phyloP scores from a whole-genome alignment of 140 eudicot species.

The Senecio squalidus region DNA sequence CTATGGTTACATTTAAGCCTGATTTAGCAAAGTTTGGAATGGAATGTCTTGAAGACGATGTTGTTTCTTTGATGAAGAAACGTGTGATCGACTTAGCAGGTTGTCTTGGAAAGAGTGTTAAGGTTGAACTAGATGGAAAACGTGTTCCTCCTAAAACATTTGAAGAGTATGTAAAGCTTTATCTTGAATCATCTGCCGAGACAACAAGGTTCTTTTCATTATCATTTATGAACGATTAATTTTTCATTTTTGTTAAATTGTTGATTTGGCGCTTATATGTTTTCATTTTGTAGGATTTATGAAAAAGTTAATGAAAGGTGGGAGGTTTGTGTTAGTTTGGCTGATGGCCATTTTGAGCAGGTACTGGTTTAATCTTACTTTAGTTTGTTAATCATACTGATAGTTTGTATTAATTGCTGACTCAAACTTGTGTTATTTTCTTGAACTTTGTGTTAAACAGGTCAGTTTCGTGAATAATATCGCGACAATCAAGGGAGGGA shows the following conservation, averaged over 20 bases:
- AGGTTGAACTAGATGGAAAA: slow-evolving; percentile 75
- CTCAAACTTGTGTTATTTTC: not conserved
- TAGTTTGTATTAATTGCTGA: not conserved
- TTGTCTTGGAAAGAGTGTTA: slow-evolving; percentile 78
- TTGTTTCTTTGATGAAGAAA: slow-evolving; percentile 93
- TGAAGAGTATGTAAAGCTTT: slow-evolving; percentile 65
- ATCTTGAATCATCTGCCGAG: slow-evolving; percentile 37
- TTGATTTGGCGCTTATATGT: not conserved
- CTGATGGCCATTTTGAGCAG: slow-evolving; percentile 97
- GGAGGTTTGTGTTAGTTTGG: slow-evolving; percentile 70
- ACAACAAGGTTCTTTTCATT: slow-evolving; percentile 30
- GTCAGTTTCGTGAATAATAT: slow-evolving; percentile 90
- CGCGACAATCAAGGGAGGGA: slow-evolving; percentile 91
- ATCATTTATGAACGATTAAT: not conserved
- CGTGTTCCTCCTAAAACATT: slow-evolving; percentile 65
- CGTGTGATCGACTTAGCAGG: slow-evolving; percentile 90
- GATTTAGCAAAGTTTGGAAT: slow-evolving; percentile 73
- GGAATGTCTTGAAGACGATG: slow-evolving; percentile 74
- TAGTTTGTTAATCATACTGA: no score
- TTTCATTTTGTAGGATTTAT: slow-evolving; percentile 33
- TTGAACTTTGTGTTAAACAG: slow-evolving; percentile 30
- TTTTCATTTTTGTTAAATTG: not conserved
- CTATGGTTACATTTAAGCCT: slow-evolving; percentile 86
- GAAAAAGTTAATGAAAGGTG: slow-evolving; percentile 67
- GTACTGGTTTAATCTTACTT: no score